Evolutionary conservation across 179 eudicot species (phyloP), one percentile per base, ranked within the genome.

Genomic region (Silene noctiflora): DNA sequence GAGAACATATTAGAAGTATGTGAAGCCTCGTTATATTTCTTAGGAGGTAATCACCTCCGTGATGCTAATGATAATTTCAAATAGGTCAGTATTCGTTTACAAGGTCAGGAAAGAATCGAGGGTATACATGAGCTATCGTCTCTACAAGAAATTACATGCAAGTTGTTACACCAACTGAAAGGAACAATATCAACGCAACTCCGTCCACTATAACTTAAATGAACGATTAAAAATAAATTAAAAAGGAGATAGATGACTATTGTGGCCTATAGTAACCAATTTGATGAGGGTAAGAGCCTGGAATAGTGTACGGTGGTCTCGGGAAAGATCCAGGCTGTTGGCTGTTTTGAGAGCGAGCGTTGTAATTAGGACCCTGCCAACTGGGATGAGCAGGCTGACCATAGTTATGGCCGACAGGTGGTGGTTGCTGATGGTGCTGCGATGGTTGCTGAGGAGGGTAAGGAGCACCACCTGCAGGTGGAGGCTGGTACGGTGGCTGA

Each of bases 371-470:
- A 35, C 95, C 97, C 25, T 86, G 90, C 99, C 99, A 95, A 31
- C 97, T 97, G 0, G 95, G 96, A 77, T 95, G 91, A 22, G 93
- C 96, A 25, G 97, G 96, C 75, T 95, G 99, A 16, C 99, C 97
- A 46, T 92, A 91, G 58, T 92, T 93, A n/a, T 89, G 90, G 82
- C 78, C 48, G 12, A 31, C 81, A 4, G 84, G 84, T 44, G 88
- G 89, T 76, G 82, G 96, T 76, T 81, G 96, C 46, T 39, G 46
- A 8, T 39, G 46, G 11, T 39, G 11, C 46, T 39, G 46, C 10
- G 46, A 8, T 39, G 46, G 46, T 8, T 39, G 46, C 6, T 87
- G 78, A 21, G 84, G 73, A 21, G 84, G 71, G 44, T 89, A 96
- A 6, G 89, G 77, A 22, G 84, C 71, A 20, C 80, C 81, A 46